Conservation (phyloP, 2,329 filamentous ascomycete genomes). For the Cladosporium austrohemisphaericum region DNA sequence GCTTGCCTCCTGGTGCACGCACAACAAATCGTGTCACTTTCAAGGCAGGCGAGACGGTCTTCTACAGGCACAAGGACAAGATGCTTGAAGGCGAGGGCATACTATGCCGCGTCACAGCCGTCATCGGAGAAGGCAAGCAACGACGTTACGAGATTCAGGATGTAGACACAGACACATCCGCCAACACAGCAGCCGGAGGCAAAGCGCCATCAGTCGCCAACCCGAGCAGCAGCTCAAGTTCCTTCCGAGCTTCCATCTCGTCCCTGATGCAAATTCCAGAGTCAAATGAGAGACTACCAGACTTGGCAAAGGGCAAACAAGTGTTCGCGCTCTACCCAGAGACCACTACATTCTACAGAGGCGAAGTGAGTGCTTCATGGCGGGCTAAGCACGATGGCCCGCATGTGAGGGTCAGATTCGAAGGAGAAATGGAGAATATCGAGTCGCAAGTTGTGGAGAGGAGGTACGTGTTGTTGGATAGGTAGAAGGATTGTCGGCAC, state of each 20-base stretch:
- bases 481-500: conserved; percentile 21
- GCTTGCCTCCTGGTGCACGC: conserved; percentile 16
- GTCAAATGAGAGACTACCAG: conserved; percentile 39
- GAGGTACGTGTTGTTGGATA: conserved; percentile 45
- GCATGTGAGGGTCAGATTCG: conserved; percentile 30
- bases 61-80: conserved; percentile 45
- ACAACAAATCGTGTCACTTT: conserved; percentile 31
- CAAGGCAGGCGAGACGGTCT: conserved; percentile 45
- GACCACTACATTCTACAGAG: conserved; percentile 53
- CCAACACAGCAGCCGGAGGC: conserved; percentile 29
- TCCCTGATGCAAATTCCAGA: conserved; percentile 45
- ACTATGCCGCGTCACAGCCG: conserved; percentile 47
- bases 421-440: conserved; percentile 44
- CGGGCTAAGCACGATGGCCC: conserved; percentile 32
- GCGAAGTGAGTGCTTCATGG: conserved; percentile 46
- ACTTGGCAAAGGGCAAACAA: conserved; percentile 40
- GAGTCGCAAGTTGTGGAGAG: conserved; percentile 49
- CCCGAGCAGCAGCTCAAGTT: conserved; percentile 1
- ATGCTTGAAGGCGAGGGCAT: conserved; percentile 48
- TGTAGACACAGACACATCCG: conserved; percentile 35
- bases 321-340: conserved; percentile 50
- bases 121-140: conserved; percentile 53
- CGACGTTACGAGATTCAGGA: conserved; percentile 53
- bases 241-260: conserved; percentile 44
- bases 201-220: conserved; percentile 29